A percentile compares a stretch with the other conserved stretches of the same genome.
phyloP scores from a whole-genome alignment of 2,329 filamentous ascomycete species.

The Tolypocladium amazonense region DNA sequence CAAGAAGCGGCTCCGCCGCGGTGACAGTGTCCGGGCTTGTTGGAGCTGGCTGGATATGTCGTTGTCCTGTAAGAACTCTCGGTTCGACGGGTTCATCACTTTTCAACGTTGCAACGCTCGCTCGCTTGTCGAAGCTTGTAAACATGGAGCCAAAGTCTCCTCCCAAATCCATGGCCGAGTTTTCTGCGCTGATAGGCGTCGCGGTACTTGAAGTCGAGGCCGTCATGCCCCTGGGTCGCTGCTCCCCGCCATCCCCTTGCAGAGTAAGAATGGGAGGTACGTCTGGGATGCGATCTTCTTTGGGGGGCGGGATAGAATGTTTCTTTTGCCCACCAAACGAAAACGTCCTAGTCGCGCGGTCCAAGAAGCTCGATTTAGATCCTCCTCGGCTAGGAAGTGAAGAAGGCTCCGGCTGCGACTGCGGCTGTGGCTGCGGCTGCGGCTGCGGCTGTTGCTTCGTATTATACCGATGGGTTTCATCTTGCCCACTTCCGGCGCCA shows the following conservation, averaged over 20 bases:
- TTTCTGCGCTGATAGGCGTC: slow-evolving; percentile 36
- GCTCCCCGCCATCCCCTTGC: slow-evolving; percentile 18
- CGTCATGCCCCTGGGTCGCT: slow-evolving; percentile 39
- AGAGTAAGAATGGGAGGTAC: slow-evolving; percentile 27
- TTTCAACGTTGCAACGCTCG: slow-evolving; percentile 37
- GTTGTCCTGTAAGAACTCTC: slow-evolving; percentile 35
- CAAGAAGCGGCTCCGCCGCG: slow-evolving; percentile 33
- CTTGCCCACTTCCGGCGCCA: slow-evolving; percentile 12
- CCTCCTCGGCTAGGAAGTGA: slow-evolving; percentile 26
- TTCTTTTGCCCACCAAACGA: slow-evolving; percentile 50
- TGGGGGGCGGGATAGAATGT: slow-evolving; percentile 18
- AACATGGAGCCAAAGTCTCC: slow-evolving; percentile 49
- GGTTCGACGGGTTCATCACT: slow-evolving; percentile 26
- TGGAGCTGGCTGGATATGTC: slow-evolving; percentile 31
- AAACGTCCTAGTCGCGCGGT: slow-evolving; percentile 46
- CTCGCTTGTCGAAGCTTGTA: slow-evolving; percentile 42
- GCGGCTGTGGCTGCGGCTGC: slow-evolving; percentile 18
- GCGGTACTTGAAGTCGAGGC: slow-evolving; percentile 42
- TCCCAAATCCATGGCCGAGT: slow-evolving; percentile 39
- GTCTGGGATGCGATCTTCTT: slow-evolving; percentile 19
- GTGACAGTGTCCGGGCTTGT: slow-evolving; percentile 34
- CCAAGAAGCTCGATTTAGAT: slow-evolving; percentile 43
- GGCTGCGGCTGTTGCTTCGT: slow-evolving; percentile 8
- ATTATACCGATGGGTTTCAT: slow-evolving; percentile 17
- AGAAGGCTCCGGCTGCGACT: slow-evolving; percentile 23